Evolutionary conservation across 2,329 filamentous ascomycete species (phyloP), one percentile per base, ranked within the genome.

Genomic region (Colletotrichum sp.): DNA sequence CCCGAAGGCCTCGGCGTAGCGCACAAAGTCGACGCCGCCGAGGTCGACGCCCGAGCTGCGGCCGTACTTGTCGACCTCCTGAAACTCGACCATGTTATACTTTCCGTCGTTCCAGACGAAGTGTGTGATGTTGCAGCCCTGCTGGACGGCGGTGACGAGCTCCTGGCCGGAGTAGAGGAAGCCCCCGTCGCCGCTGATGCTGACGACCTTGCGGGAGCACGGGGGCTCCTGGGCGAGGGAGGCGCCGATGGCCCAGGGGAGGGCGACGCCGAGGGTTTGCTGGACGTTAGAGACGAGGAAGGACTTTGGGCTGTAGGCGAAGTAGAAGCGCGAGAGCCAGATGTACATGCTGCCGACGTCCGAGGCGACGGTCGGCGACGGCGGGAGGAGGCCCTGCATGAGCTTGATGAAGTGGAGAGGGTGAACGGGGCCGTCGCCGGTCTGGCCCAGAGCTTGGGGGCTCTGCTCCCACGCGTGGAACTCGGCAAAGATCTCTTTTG

Each of bases 41-140:
- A 89, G 81, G 49, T 85, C 83, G 70, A 89, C 85, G 18, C 87
- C 87, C 9, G 82, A 82, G 32, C 82, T 84, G 30, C 87, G 82
- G 5, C 87, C 87, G 78, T 89, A 89, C 80, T 89, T 89, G 80
- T 87, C 84, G 72, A 87, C 86, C 80, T 89, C 87, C 77, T 89
- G 87, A 79, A 89, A 89, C 80, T 88, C 85, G 6, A 89, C 86
- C 87, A 89, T 89, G 79, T 89, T 89, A 80, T 86, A 89, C 34
- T 84, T 84, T 60, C 85, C 85, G 77, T 89, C 87, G 78, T 89
- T 89, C 87, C 87, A 88, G 77, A 89, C 83, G 76, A 89, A 88
- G 78, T 89, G 87, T 21, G 87, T 88, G 78, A 89, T 88, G 72
- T 89, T 84, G 80, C 87, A 89, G 9, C 83, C 82, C 65, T 88